Conservation (phyloP, 1,284 basidiomycete genomes). For the Porodaedalea pini region DNA sequence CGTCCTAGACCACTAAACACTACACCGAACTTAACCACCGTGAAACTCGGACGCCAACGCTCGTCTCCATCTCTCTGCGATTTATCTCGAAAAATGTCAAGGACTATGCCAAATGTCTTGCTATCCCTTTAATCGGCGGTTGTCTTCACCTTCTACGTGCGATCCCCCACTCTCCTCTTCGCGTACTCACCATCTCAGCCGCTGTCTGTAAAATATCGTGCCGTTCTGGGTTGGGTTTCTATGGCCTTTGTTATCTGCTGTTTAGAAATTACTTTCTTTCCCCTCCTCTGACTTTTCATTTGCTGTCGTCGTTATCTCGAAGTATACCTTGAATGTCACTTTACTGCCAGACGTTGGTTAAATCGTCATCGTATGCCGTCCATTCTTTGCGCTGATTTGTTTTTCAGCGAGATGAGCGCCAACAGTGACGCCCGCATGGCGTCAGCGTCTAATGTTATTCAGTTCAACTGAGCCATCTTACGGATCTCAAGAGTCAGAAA, state of each 20-base stretch:
- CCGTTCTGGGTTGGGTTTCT: not conserved
- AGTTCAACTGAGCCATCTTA: too few relatives aligned
- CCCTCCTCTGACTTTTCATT: constrained; percentile 10
- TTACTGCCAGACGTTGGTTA: constrained; percentile 3
- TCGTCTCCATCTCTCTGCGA: constrained; percentile 6
- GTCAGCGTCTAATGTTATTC: too few relatives aligned
- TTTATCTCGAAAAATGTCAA: constrained; percentile 11
- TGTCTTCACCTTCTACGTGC: not conserved
- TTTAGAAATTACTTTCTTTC: constrained; percentile 9
- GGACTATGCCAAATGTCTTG: not conserved
- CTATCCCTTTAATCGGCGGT: constrained; percentile 13
- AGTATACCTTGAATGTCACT: constrained; percentile 12
- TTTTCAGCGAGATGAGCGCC: not conserved
- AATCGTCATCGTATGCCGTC: not conserved
- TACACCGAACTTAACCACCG: constrained; percentile 4
- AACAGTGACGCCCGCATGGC: too few relatives aligned
- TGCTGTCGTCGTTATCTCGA: constrained; percentile 14
- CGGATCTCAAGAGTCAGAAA: too few relatives aligned
- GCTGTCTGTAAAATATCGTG: constrained; percentile 13
- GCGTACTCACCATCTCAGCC: not conserved
- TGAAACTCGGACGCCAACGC: not conserved
- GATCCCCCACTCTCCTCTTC: not conserved
- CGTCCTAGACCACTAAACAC: constrained; percentile 6
- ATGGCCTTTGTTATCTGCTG: constrained; percentile 2
- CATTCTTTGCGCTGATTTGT: not conserved